Conservation (phyloP, 306 rosid genomes). For the Cicer cuneatum region DNA sequence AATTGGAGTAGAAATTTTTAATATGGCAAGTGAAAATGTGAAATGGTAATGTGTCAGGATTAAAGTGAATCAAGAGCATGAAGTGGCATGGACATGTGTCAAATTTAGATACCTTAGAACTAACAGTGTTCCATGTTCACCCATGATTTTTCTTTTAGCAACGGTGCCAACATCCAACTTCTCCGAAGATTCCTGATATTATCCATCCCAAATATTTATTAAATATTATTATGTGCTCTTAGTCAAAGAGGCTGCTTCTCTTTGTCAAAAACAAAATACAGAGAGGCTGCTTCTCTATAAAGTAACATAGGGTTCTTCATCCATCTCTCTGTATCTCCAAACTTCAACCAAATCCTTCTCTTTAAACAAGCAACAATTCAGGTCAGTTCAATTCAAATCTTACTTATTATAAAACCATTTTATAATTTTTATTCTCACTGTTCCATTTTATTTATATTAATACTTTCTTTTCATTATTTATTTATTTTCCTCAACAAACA, state of each 20-base stretch:
- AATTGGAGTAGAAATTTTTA: no score
- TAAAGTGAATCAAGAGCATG: no score
- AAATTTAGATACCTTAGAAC: no score
- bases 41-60: no score
- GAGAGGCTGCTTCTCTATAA: constrained; percentile 13
- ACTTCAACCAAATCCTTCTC: not conserved
- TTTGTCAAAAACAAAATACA: not conserved
- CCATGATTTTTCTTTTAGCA: not conserved
- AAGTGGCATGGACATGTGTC: no score
- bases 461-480: not conserved
- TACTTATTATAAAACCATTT: not conserved
- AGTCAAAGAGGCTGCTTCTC: constrained; percentile 11
- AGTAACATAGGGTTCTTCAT: not conserved
- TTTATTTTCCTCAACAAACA: not conserved
- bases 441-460: not conserved
- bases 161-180: not conserved
- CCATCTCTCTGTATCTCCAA: not conserved
- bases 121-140: not conserved
- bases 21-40: no score
- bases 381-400: constrained; percentile 21
- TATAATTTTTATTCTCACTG: not conserved
- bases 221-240: not conserved
- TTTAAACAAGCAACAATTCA: not conserved
- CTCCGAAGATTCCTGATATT: not conserved
- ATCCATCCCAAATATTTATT: not conserved